A percentile compares a stretch with the other conserved stretches of the same genome.
phyloP scores from a whole-genome alignment of 345 rosid species.

The Populus simonii region DNA sequence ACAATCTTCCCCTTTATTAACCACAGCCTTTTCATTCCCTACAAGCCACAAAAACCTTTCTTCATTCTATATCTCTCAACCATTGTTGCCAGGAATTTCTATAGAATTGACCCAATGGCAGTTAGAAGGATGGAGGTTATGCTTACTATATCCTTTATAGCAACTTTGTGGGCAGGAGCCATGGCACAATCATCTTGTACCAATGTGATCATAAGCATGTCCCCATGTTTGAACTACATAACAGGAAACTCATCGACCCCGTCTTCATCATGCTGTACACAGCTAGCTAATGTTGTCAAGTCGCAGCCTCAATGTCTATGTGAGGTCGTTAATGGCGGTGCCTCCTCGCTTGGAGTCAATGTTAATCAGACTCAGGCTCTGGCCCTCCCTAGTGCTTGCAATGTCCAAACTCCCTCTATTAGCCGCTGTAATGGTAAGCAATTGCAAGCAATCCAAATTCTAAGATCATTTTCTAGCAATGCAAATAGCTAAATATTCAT shows the following conservation, averaged over 20 bases:
- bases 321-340: conserved; percentile 23
- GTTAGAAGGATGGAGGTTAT: neutral
- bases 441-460: neutral
- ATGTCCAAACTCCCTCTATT: conserved; percentile 25
- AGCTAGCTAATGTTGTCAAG: conserved; percentile 18
- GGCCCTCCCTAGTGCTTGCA: conserved; percentile 32
- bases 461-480: neutral
- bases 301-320: conserved; percentile 34
- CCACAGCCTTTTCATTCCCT: neutral
- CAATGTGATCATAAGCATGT: conserved; percentile 18
- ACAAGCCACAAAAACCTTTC: neutral
- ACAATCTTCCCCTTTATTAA: neutral
- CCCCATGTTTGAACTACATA: conserved; percentile 28
- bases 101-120: conserved; percentile 7
- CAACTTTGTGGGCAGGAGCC: conserved; percentile 3
- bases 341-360: conserved; percentile 26
- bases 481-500: neutral
- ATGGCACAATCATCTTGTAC: conserved; percentile 22
- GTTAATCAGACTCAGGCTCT: conserved; percentile 36
- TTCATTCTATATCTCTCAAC: neutral
- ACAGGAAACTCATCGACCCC: conserved; percentile 29
- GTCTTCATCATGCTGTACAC: conserved; percentile 29
- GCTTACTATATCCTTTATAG: neutral
- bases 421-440: conserved; percentile 23
- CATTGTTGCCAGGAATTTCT: neutral